A percentile compares a stretch with the other conserved stretches of the same genome.
These are phyloP conservation scores for Casaregolazyma lundiana DNA, from an alignment of 1,139 yeast species.

Conservation along the genomic window DNA sequence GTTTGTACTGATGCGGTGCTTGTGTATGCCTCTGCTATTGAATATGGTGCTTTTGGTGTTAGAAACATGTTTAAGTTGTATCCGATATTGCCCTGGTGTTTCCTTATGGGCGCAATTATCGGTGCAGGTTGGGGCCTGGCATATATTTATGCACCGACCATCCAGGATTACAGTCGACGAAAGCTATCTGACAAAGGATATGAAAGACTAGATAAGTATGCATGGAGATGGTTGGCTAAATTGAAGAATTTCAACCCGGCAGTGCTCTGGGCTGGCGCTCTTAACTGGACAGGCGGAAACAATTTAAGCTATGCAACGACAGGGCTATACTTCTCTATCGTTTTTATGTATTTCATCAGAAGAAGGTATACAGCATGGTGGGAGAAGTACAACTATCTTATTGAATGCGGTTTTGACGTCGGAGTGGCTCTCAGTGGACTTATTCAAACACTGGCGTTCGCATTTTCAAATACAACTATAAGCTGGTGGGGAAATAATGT, in stretches of 20 bases:
- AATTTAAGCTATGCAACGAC: slow-evolving; percentile 49
- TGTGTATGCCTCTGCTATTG: slow-evolving; percentile 47
- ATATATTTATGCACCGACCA: slow-evolving; percentile 36
- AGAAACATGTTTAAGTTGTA: slow-evolving; percentile 45
- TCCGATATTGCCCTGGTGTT: slow-evolving; percentile 37
- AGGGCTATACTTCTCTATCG: slow-evolving; percentile 46
- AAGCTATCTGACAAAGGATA: neutral
- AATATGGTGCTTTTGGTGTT: slow-evolving; percentile 66
- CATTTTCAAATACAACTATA: slow-evolving; percentile 8
- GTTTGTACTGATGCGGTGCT: slow-evolving; percentile 39
- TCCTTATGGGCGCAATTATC: slow-evolving; percentile 23
- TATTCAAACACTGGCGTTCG: slow-evolving; percentile 14
- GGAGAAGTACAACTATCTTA: slow-evolving; percentile 60
- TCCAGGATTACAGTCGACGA: neutral
- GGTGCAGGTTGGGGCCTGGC: slow-evolving; percentile 33
- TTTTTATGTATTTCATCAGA: slow-evolving; percentile 50
- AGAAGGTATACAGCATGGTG: slow-evolving; percentile 52
- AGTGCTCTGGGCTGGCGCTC: slow-evolving; percentile 46
- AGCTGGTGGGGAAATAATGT: slow-evolving; percentile 18
- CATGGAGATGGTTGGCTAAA: neutral
- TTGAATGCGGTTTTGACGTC: slow-evolving; percentile 52
- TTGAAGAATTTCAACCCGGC: slow-evolving; percentile 40
- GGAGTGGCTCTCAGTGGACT: slow-evolving; percentile 46
- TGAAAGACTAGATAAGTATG: slow-evolving; percentile 7
- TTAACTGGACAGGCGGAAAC: slow-evolving; percentile 40